Percentiles rank a stretch among this genome's conserved stretches.
Conservation (phyloP, 768 basidiomycete genomes). For the Dacryopinax primogenitus region DNA sequence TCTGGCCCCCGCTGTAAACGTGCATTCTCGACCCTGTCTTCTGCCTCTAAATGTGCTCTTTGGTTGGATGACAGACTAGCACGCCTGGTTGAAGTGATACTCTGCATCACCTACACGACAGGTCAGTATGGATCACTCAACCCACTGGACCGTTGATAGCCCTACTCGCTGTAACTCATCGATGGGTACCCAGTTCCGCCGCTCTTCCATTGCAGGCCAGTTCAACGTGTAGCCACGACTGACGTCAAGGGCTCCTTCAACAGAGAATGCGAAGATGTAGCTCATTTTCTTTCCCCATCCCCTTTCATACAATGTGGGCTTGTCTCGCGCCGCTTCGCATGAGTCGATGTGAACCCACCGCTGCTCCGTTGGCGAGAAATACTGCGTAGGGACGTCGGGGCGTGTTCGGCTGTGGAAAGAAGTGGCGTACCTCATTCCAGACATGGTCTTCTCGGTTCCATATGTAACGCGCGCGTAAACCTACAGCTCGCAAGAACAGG, state of each 20-base stretch:
- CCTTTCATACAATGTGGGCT: conserved; percentile 29
- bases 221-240: conserved; percentile 16
- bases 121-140: conserved; percentile 1
- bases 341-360: conserved; percentile 35
- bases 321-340: conserved; percentile 28
- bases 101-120: conserved; percentile 21
- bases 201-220: neutral
- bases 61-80: conserved; percentile 24
- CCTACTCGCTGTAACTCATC: conserved; percentile 3
- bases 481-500: conserved; percentile 27
- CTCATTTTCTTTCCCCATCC: conserved; percentile 34
- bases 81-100: conserved; percentile 20
- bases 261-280: conserved; percentile 23
- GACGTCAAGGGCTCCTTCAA: conserved; percentile 22
- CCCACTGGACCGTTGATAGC: neutral
- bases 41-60: neutral
- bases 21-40: neutral
- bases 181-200: neutral
- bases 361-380: conserved; percentile 20
- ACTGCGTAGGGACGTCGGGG: conserved; percentile 13
- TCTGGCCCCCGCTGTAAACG: neutral
- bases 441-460: conserved; percentile 33
- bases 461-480: conserved; percentile 27
- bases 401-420: neutral
- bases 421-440: conserved; percentile 28